These are phyloP conservation scores for Raphanus raphanistrum DNA, from an alignment of 345 rosid species.

Conservation along the genomic window DNA sequence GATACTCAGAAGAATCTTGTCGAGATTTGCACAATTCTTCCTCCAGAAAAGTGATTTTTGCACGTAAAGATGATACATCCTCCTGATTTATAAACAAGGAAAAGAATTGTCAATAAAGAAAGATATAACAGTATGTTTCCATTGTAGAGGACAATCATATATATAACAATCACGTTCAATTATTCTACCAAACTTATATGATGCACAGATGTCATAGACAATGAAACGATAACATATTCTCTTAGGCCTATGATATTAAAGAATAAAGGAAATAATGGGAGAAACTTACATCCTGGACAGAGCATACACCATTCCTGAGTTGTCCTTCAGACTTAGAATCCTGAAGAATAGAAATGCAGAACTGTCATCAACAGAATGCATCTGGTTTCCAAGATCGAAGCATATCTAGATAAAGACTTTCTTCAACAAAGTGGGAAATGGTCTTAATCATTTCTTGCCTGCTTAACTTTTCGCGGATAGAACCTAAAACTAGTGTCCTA, in stretches of 20 bases:
- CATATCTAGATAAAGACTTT: slow-evolving; percentile 15
- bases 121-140: background rate
- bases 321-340: slow-evolving; percentile 61
- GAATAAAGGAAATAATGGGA: background rate
- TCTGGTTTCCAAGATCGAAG: slow-evolving; percentile 14
- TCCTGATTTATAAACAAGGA: slow-evolving; percentile 53
- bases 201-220: background rate
- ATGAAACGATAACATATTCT: slow-evolving; percentile 6
- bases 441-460: background rate
- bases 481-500: slow-evolving; percentile 8
- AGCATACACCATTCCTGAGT: slow-evolving; percentile 46
- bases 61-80: slow-evolving; percentile 61
- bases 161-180: background rate
- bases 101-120: slow-evolving; percentile 25
- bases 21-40: slow-evolving; percentile 79
- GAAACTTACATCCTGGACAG: slow-evolving; percentile 57
- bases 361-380: background rate
- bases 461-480: background rate
- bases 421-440: background rate
- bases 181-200: background rate
- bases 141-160: slow-evolving; percentile 8
- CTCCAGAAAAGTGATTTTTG: slow-evolving; percentile 66
- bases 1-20: slow-evolving; percentile 65
- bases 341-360: slow-evolving; percentile 43
- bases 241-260: slow-evolving; percentile 2